A percentile compares a stretch with the other conserved stretches of the same genome.
These are phyloP conservation scores for Artomyces pyxidatus DNA, from an alignment of 768 basidiomycete genomes.

Conservation along the genomic window DNA sequence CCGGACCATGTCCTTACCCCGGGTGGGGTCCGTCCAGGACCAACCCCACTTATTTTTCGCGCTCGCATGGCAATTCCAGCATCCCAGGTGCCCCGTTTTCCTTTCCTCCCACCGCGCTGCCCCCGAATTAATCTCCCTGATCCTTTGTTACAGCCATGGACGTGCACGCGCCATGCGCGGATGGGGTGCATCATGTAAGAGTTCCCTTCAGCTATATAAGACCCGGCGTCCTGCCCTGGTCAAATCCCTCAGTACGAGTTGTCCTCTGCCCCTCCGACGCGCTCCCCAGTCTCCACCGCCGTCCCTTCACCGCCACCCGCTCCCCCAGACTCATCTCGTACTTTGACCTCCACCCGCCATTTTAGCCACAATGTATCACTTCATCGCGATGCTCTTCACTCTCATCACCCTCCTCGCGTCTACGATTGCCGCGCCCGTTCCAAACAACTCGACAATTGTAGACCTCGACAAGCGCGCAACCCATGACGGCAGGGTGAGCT, in stretches of 20 bases:
- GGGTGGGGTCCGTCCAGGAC: not conserved
- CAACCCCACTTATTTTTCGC: not conserved
- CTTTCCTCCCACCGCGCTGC: not conserved
- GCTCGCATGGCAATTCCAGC: not conserved
- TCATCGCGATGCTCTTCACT: constrained; percentile 27
- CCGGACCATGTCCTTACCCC: not conserved
- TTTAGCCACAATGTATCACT: not conserved
- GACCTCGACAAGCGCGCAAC: constrained; percentile 43
- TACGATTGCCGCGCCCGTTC: constrained; percentile 39
- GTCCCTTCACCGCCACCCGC: constrained; percentile 8
- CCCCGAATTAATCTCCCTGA: constrained; percentile 7
- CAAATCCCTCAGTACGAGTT: not conserved
- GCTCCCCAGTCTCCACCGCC: constrained; percentile 3
- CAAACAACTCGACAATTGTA: constrained; percentile 24
- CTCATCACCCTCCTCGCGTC: constrained; percentile 36
- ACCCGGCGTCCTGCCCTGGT: not conserved
- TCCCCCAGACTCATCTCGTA: constrained; percentile 8
- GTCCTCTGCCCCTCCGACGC: constrained; percentile 15
- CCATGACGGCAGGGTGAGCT: constrained; percentile 48
- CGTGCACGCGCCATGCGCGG: constrained; percentile 7
- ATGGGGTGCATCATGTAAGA: constrained; percentile 14
- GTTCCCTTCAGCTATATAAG: constrained; percentile 11
- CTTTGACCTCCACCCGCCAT: not conserved
- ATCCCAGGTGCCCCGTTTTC: not conserved
- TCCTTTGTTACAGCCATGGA: constrained; percentile 9